These are phyloP conservation scores for Umbellularia californica DNA, from an alignment of 164 flowering plant species.

Conservation along the genomic window DNA sequence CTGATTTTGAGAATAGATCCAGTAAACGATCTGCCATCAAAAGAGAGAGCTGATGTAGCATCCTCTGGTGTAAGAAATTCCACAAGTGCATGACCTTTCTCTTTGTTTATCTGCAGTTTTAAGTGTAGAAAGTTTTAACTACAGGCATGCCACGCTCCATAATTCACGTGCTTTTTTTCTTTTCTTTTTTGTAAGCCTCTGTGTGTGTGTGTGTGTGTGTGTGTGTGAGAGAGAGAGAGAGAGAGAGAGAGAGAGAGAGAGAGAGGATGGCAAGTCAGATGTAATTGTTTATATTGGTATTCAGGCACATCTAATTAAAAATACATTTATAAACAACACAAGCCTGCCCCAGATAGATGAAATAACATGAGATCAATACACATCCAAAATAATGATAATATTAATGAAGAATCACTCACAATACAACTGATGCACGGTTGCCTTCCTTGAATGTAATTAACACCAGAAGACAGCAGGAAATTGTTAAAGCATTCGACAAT, in stretches of 20 bases:
- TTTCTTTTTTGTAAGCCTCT: no score
- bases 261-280: no score
- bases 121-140: not conserved
- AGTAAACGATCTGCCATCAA: conserved; percentile 61
- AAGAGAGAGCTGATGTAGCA: conserved; percentile 83
- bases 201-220: no score
- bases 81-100: conserved; percentile 79
- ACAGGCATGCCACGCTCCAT: not conserved
- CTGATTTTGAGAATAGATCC: conserved; percentile 70
- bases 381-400: not conserved
- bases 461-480: conserved; percentile 57
- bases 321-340: no score
- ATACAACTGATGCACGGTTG: conserved; percentile 84
- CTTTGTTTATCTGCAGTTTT: conserved; percentile 68
- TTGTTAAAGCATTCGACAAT: conserved; percentile 61
- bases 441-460: conserved; percentile 53
- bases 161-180: not conserved
- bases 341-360: no score
- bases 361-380: not conserved
- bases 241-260: no score
- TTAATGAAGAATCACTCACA: conserved; percentile 39
- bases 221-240: no score
- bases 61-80: conserved; percentile 93
- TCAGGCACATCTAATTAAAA: no score
- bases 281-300: no score